These are phyloP conservation scores for Periglandula ipomoeae DNA, from an alignment of 2,329 filamentous ascomycete species.

Conservation along the genomic window DNA sequence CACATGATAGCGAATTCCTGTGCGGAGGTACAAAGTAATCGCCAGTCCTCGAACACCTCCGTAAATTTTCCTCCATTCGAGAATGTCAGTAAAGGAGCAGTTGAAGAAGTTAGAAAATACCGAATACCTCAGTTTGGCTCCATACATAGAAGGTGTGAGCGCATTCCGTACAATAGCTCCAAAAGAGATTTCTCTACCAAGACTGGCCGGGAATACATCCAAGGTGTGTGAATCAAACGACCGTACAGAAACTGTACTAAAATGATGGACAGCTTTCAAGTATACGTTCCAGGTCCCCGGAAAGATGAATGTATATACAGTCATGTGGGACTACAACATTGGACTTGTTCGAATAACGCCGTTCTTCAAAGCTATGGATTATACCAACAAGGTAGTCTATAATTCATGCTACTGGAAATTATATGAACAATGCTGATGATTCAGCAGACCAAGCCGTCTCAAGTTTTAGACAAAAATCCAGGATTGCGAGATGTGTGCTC, in stretches of 20 bases:
- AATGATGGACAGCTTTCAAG: constrained; percentile 54
- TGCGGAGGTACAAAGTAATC: background rate
- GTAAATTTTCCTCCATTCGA: constrained; percentile 67
- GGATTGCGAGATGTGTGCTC: constrained; percentile 84
- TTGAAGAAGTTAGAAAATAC: constrained; percentile 45
- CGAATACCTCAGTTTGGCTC: constrained; percentile 55
- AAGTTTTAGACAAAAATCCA: constrained; percentile 68
- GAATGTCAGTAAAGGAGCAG: constrained; percentile 40
- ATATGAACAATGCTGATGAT: constrained; percentile 11
- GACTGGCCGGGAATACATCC: constrained; percentile 79
- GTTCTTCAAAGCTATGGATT: constrained; percentile 85
- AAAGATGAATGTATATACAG: constrained; percentile 56
- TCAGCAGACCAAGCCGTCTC: constrained; percentile 72
- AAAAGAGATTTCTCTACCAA: constrained; percentile 84
- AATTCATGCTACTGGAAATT: background rate
- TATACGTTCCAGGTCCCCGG: constrained; percentile 70
- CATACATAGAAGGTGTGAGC: constrained; percentile 54
- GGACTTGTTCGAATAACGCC: constrained; percentile 90
- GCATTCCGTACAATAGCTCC: constrained; percentile 90
- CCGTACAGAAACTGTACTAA: background rate
- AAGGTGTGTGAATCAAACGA: constrained; percentile 49
- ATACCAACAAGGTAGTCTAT: constrained; percentile 65
- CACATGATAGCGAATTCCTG: background rate
- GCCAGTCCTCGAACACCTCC: constrained; percentile 13
- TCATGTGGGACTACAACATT: constrained; percentile 97